A percentile compares a stretch with the other conserved stretches of the same genome.
Evolutionary conservation across 148 eudicot genomes (phyloP).

Genomic region (Fallopia convolvulus): DNA sequence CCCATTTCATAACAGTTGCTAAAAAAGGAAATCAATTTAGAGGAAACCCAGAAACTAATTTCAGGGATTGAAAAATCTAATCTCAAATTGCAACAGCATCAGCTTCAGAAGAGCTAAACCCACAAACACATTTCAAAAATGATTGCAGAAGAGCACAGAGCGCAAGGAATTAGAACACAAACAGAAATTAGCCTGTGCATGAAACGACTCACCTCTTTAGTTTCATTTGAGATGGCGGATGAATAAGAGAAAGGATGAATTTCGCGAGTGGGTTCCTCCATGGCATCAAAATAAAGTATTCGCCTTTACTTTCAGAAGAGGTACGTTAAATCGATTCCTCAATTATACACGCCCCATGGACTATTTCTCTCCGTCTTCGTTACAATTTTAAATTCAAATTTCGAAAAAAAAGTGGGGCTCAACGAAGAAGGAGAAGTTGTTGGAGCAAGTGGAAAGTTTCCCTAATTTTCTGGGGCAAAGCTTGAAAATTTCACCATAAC

Average conservation of each 20-base stretch:
- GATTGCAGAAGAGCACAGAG: neutral
- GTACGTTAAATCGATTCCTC: neutral
- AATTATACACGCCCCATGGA: neutral
- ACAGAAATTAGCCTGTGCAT: neutral
- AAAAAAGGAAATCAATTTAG: neutral
- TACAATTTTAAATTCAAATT: slow-evolving; percentile 33
- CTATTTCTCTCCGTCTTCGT: slow-evolving; percentile 5
- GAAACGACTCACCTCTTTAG: slow-evolving; percentile 27
- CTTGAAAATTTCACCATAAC: neutral
- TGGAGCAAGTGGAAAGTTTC: slow-evolving; percentile 10
- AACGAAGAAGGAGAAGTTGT: slow-evolving; percentile 11
- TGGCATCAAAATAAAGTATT: slow-evolving; percentile 6
- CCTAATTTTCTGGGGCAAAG: slow-evolving; percentile 7
- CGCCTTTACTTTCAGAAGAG: slow-evolving; percentile 5
- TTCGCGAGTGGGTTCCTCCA: slow-evolving; percentile 55
- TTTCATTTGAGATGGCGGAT: slow-evolving; percentile 23
- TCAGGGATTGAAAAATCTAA: neutral
- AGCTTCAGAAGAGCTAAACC: neutral
- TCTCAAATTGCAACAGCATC: neutral
- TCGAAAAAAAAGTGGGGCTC: slow-evolving; percentile 10
- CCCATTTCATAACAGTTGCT: neutral
- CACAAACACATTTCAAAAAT: neutral
- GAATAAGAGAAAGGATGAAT: slow-evolving; percentile 42
- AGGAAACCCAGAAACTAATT: neutral
- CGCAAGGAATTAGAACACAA: neutral